Evolutionary conservation across 1,284 basidiomycete genomes (phyloP), one percentile per base, ranked within the genome.

Genomic region (Polyporus tsugae): DNA sequence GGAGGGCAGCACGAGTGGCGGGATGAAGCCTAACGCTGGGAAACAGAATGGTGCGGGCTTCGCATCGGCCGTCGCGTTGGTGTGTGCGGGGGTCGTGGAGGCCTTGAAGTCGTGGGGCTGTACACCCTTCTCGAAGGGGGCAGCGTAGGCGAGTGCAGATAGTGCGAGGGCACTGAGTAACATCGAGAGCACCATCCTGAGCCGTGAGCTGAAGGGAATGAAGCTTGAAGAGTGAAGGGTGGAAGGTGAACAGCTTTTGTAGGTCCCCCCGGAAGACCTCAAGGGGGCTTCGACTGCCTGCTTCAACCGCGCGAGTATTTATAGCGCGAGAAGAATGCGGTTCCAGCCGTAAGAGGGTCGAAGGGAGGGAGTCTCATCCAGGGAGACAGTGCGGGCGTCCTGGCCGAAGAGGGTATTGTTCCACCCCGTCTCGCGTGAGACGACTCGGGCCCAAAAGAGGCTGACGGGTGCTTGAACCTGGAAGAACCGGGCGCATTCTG

Each of bases 1-100:
- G 38, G 75, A 70, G 0, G 90, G 90, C 9, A 85, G 75, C 4
- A 73, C 66, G 0, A 78, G 75, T 2, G 91, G 91, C 85, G 87
- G 90, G 19, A 75, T 76, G 74, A 92, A 93, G 0, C 83, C 83
- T 49, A 88, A 72, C 19, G 89, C 83, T 2, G 89, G 89, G 76
- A 88, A 90, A 70, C 89, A 90, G 35, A 70, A 70, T 10, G 75
- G 73, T 13, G 74, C 73, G 6, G 72, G 66, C 3, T 69, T 70
- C 19, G 71, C 64, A 2, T 49, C 46, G 7, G 66, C 25, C 44
- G 42, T 67, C 25, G 67, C 60, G n/a, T 57, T 46, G 19, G 52
- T 44, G 52, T n/a, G 44, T 19, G 49, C n/a, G 13, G 46, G 7
- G 60, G 33, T 6, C 60, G 60, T 61, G 6, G 60, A 25, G 17